Base-by-base conservation (phyloP, 208 protist genomes). In the Acanthamoeba triangularis region DNA sequence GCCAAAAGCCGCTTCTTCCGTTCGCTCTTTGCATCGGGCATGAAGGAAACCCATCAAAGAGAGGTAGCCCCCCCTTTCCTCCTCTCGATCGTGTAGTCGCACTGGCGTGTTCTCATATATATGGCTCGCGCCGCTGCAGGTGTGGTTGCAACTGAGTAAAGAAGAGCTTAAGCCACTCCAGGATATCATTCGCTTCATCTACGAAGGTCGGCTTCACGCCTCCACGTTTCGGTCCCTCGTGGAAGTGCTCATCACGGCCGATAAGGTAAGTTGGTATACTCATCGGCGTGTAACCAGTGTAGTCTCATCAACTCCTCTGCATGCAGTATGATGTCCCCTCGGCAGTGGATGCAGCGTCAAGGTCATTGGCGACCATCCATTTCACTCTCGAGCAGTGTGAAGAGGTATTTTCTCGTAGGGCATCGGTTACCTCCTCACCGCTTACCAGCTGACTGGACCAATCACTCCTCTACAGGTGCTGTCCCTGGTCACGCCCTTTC, bases 1-100 rank as follows among this genome's bases (percentile, higher is more conserved):
- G 69, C 69, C 69, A 80, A 80, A n/a, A 80, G 69, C 69, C 69
- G 69, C 33, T 80, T 80, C 69, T 80, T 80, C 23, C 69, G 69
- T 35, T 80, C 69, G 33, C 69, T 80, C 69, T 80, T 80, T 35
- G 33, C 69, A 18, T 80, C 69, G 25, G 69, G 69, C 69, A 80
- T 80, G 69, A 80, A 80, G 69, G 69, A 80, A 35, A 44, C 69
- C 16, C 35, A 80, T 13, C 69, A 80, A n/a, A 47, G 37, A n/a
- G 69, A 80, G 69, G 69, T 80, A 25, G 4, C 30, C 14, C 25
- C 2, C 11, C 25, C 52, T 56, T 20, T 56, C 52, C 18, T 20
- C 18, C 52, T 56, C 52, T 56, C 52, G 13, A 2, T 56, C 52
- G 13, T 20, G 13, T 5, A 0, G 16, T 14, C 52, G 3, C 52